Percentiles rank a stretch among this genome's conserved stretches.
phyloP scores from a whole-genome alignment of 805 yeast genomes.

The Candida boleticola region DNA sequence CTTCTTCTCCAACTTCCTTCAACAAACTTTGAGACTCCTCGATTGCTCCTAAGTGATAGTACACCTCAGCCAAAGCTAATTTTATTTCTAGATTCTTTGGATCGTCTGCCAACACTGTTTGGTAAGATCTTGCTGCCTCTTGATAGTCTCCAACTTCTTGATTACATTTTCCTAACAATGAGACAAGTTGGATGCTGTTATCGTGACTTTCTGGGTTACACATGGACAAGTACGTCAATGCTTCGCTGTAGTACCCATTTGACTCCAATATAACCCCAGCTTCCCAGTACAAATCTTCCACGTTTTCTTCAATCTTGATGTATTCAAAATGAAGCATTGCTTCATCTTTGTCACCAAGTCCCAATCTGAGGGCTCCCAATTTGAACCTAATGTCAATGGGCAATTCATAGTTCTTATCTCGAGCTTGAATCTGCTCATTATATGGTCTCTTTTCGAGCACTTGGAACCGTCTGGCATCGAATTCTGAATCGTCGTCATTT shows the following conservation, averaged over 20 bases:
- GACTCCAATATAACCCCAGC: slow-evolving; percentile 75
- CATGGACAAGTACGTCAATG: slow-evolving; percentile 61
- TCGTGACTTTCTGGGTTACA: slow-evolving; percentile 15
- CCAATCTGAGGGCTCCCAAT: slow-evolving; percentile 71
- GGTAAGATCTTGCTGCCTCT: slow-evolving; percentile 61
- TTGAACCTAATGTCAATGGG: slow-evolving; percentile 89
- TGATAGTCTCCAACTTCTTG: slow-evolving; percentile 68
- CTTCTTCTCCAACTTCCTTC: slow-evolving; percentile 41
- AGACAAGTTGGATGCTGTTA: slow-evolving; percentile 48
- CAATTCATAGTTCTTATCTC: slow-evolving; percentile 38
- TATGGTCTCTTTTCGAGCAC: slow-evolving; percentile 23
- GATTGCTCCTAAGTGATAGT: slow-evolving; percentile 61
- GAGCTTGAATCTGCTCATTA: slow-evolving; percentile 12
- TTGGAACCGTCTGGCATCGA: slow-evolving; percentile 64
- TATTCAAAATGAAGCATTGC: slow-evolving; percentile 69
- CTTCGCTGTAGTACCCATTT: slow-evolving; percentile 70
- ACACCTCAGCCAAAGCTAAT: slow-evolving; percentile 78
- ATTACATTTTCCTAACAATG: slow-evolving; percentile 73
- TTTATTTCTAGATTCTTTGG: slow-evolving; percentile 71
- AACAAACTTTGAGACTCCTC: slow-evolving; percentile 55
- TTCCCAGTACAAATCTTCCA: slow-evolving; percentile 69
- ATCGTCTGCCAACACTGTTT: slow-evolving; percentile 49
- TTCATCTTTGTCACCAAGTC: slow-evolving; percentile 60
- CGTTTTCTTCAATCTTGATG: slow-evolving; percentile 57
- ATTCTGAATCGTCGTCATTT: slow-evolving; percentile 70